These are phyloP conservation scores for Bryopsis sp. DNA, from an alignment of 139 green algal species.

Conservation along the genomic window DNA sequence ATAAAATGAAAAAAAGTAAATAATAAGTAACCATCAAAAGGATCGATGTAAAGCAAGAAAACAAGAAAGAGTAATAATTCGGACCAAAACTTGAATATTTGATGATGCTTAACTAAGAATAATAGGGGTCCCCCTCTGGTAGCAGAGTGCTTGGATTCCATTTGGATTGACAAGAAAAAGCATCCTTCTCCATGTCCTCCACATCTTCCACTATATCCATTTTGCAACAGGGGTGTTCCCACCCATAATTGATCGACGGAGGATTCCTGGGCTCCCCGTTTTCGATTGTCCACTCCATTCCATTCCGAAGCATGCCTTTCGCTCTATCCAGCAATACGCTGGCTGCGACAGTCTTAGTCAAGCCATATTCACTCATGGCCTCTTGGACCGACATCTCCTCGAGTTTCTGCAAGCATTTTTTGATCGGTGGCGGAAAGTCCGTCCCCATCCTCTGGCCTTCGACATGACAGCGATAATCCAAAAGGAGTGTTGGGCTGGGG, in stretches of 20 bases:
- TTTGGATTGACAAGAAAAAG: too few species aligned
- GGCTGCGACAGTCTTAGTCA: not conserved
- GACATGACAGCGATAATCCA: constrained; percentile 10
- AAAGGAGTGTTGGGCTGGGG: not conserved
- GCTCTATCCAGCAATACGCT: not conserved
- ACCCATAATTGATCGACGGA: not conserved
- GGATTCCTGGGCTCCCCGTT: constrained; percentile 12
- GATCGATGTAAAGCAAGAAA: too few species aligned
- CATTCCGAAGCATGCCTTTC: not conserved
- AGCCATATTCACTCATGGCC: not conserved
- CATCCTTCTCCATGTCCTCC: too few species aligned
- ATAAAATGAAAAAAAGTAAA: too few species aligned
- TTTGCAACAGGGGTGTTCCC: not conserved
- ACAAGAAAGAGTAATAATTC: too few species aligned
- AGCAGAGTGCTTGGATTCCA: too few species aligned
- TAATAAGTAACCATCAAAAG: too few species aligned
- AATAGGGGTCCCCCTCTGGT: too few species aligned
- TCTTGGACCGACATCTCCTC: constrained; percentile 1
- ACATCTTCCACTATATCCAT: too few species aligned
- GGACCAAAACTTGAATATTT: too few species aligned
- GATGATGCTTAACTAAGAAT: too few species aligned
- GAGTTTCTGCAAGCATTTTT: not conserved
- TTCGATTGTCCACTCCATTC: constrained; percentile 3
- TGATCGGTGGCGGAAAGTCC: not conserved
- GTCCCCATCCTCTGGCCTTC: not conserved